Evolutionary conservation across 495 filamentous ascomycete species (phyloP).

Genomic region (Podospora sp.): DNA sequence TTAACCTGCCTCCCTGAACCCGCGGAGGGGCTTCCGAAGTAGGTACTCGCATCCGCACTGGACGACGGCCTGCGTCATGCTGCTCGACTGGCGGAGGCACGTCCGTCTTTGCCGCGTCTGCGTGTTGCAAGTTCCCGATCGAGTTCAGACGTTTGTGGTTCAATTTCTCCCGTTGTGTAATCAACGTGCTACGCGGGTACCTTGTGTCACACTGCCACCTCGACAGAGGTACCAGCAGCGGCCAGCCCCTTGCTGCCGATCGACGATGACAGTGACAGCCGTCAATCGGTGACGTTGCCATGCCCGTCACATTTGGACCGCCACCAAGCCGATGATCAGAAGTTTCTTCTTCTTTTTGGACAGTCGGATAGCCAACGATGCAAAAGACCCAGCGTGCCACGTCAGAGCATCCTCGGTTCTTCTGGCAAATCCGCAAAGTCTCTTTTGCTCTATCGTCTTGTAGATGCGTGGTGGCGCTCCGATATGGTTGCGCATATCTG

Average conservation of each 20-base stretch:
- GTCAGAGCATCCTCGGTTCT: background rate
- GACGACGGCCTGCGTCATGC: background rate
- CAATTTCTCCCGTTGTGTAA: background rate
- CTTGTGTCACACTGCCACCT: background rate
- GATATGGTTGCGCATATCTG: background rate
- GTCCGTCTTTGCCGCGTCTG: background rate
- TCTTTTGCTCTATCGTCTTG: background rate
- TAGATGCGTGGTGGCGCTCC: background rate
- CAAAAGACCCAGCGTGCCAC: background rate
- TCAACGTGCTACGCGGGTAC: background rate
- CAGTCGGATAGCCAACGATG: background rate
- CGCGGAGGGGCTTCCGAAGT: background rate
- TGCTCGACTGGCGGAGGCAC: background rate
- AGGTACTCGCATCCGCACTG: background rate
- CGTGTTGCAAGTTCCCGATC: background rate
- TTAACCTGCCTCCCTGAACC: too few species aligned
- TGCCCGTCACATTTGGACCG: background rate
- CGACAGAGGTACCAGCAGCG: background rate
- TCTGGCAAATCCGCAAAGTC: background rate
- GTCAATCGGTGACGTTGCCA: constrained; percentile 12
- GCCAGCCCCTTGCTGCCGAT: background rate
- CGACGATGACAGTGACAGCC: constrained; percentile 18
- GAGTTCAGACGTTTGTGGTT: background rate
- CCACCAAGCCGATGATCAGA: background rate
- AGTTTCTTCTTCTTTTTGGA: background rate